Evolutionary conservation across 1,284 basidiomycete species (phyloP), one percentile per base, ranked within the genome.

Genomic region (Puccinia novopanici): DNA sequence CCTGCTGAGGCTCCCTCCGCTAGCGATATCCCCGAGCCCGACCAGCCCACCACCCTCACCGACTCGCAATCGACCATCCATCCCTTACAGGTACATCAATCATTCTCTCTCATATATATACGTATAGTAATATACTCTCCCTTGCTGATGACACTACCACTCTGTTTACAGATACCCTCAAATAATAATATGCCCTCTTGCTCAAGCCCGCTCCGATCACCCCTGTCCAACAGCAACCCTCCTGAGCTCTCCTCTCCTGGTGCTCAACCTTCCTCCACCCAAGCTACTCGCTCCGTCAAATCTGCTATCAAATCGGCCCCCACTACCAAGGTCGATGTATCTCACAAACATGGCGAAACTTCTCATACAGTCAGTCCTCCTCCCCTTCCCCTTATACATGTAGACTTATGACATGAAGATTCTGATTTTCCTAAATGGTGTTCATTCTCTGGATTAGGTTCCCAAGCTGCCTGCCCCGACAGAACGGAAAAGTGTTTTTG

Each of bases 401-500:
- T 57, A 0, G 45, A 42, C 50, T 24, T 10, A 52, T n/a, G 34
- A 59, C 50, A 22, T 52, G 61, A 59, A 24, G 42, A 48, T 24
- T 42, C 45, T 4, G 13, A 54, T 24, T 65, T 48, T 10, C 30
- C 22, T 19, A 57, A n/a, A 61, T 19, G 52, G 24, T 55, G 59
- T 75, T 68, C 67, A 70, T n/a, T 54, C 48, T 19, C 19, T 40
- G 13, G 3, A n/a, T 13, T 27, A 54, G 50, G 0, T n/a, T 45
- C 22, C 71, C 24, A 68, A 67, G 57, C n/a, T 34, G 45, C 48
- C 37, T 22, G 65, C 27, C n/a, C 19, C 27, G 2, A 19, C 57
- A 30, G 78, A 79, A 71, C 54, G 40, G 59, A 55, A 83, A 83
- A 81, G 82, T 27, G 82, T 84, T 1, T 84, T 84, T 59, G 83